Base-by-base conservation (phyloP, 768 basidiomycete genomes). In the Termitomyces sp. region DNA sequence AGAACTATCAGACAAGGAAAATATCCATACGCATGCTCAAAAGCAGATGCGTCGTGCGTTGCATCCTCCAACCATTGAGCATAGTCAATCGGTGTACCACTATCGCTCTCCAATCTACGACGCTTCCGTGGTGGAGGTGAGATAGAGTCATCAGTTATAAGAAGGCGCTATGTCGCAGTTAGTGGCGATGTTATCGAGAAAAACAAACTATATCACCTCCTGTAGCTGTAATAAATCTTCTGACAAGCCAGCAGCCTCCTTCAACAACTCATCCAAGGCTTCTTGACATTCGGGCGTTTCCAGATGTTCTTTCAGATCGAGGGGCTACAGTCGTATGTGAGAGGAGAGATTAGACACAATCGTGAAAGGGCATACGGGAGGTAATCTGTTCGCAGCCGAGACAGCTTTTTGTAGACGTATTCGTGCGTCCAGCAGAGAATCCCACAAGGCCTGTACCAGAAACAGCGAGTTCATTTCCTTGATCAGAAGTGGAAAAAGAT, bases 331-430 rank as follows among this genome's bases (percentile, higher is more conserved):
- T 37, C 26, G 21, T 46, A 24, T 37, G 60, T 30, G 28, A 9
- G 26, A 34, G 34, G 12, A 40, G 19, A 40, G 2, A 2, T 21
- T n/a, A 26, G 19, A 49, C 12, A 40, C 19, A 34, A 14, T 5
- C 15, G 5, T 30, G 11, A 19, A 41, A 37, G 34, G 28, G 71
- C 84, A 61, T 64, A 87, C 91, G 34, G 60, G 64, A 34, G 90
- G 87, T 6, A 97, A 75, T 47, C 73, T 72, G 64, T 92, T 90
- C 6, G 84, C 77, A 11, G 85, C 74, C 1, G 74, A 64, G 44
- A 84, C 75, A 22, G 86, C 80, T 72, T 94, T 98, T 71, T 98
- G 96, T 43, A 97, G 70, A 24, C 85, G 85, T 67, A 98, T 98
- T 35, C 96, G 83, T n/a, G 90, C 83, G 66, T 97, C 91, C 28